Base-by-base conservation (phyloP, 345 rosid species). In the Pistacia vera region DNA sequence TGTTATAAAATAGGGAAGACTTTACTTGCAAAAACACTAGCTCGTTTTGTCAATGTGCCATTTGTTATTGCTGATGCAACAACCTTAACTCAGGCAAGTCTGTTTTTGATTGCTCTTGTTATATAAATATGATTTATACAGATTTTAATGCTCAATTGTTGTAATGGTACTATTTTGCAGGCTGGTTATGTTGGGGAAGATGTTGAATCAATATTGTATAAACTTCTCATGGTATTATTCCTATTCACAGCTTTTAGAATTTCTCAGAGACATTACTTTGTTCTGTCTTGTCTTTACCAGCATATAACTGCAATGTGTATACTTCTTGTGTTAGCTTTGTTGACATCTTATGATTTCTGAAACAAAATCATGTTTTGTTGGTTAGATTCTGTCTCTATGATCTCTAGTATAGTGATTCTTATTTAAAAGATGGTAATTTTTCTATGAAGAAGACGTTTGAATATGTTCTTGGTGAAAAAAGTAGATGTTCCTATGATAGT, bases 131-230 rank as follows among this genome's bases (percentile, higher is more conserved):
- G 35, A 46, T 44, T 38, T 17, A 17, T 9, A 60, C 18, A 46
- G 56, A 13, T 22, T 72, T 28, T 48, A 54, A 35, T 48, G 18
- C 49, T 30, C 11, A 41, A 25, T 44, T 20, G 33, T 59, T 9
- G 30, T 61, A 18, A 22, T 70, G 30, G 14, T 78, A 38, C 57
- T 25, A 64, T 79, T 79, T 80, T 80, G 73, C 88, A 93, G 98
- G 99, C 99, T 70, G 98, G 99, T 75, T 93, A 95, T 79, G 99
- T 93, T 73, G 97, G 99, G 67, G 99, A 95, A 59, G 98, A 95
- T 88, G 98, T 95, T 68, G 99, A 95, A 81, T 95, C 99, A 56
- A 92, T 95, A 78, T 79, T 95, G 78, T 87, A 95, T 85, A 93
- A 95, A 78, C 84, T 93, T 78, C 92, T 95, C 57, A 75, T 78